Base-by-base conservation (phyloP, 139 green algal genomes). In the Bryopsis sp. region DNA sequence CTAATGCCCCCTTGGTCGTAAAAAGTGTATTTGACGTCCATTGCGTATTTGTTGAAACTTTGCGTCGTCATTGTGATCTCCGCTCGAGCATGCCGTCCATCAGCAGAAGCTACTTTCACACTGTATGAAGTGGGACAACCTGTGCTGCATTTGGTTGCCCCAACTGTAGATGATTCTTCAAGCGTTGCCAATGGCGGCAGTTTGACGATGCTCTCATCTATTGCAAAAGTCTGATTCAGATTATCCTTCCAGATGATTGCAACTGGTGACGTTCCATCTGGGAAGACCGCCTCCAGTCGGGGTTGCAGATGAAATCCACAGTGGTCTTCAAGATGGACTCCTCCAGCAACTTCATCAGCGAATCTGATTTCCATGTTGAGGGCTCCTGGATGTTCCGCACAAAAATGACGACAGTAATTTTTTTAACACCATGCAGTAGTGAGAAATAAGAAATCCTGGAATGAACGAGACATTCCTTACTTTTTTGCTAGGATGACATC, bases 201-300 rank as follows among this genome's bases (percentile, higher is more conserved):
- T 11, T 26, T 54, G 43, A 19, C 43, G 11, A 19, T 54, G 43
- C 19, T 19, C 19, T 11, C 19, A 54, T 54, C 43, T 19, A 54
- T 54, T 54, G 43, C 43, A 54, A 54, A 54, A 54, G 43, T 54
- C 43, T 19, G 43, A 19, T 54, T 54, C 43, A 54, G 11, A 54
- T 54, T 54, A 19, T 54, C 43, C 43, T 54, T 54, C 43, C 43
- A 54, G 15, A 54, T 19, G 19, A 54, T 54, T 54, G 43, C 11
- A 11, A 26, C 43, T 54, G 43, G 43, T 19, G 11, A 26, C 43
- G 19, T 26, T 54, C 43, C 43, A 54, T 11, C 43, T 26, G 43
- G 43, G 19, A 54, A 54, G 43, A 54, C 15, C 11, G 43, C 43
- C 43, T 54, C 19, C 43, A 54, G 43, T 19, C 43, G 11, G 43